Base-by-base conservation (phyloP, 2,329 filamentous ascomycete genomes). In the Trichoderma pleuroti region DNA sequence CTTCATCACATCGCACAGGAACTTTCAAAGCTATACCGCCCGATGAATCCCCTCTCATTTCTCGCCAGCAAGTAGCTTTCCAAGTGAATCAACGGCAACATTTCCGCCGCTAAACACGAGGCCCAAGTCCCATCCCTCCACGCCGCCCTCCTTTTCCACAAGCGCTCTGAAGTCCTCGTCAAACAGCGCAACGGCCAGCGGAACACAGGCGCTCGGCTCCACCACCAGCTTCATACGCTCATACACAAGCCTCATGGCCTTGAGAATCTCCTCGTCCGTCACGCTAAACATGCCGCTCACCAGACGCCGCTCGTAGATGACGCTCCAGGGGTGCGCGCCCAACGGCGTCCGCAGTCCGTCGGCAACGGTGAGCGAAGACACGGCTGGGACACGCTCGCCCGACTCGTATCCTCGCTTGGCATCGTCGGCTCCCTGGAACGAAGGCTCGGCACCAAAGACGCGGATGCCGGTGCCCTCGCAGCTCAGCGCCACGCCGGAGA, bases 181-280 rank as follows among this genome's bases (percentile, higher is more conserved):
- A 74, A 89, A 98, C 74, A 98, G 82, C 66, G 90, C 91, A 9
- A 93, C 92, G 0, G 95, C 96, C 72, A 98, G 80, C 1, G 90
- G 88, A n/a, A 98, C 94, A 3, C 91, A 93, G 0, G 92, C 89
- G 80, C 91, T 94, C 26, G 95, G 95, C 85, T 98, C 95, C 14
- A 98, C 90, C 26, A 98, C 89, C 60, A 97, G 83, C 87, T 98
- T 98, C 86, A 96, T 89, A 71, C 94, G 84, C 86, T 98, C 95
- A 73, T 94, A 83, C 39, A 97, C 91, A 72, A 98, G 81, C 72
- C 87, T 83, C 87, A 97, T 86, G 14, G 94, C 92, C 26, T 84
- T 86, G 76, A 87, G 86, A 79, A 98, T 98, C 84, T 97, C 89
- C 68, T 91, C 90, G 80, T 98, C 95, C 1, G 85, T 89, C 1